Base-by-base conservation (phyloP, 208 protist species). In the Wallacemonas sp. region DNA sequence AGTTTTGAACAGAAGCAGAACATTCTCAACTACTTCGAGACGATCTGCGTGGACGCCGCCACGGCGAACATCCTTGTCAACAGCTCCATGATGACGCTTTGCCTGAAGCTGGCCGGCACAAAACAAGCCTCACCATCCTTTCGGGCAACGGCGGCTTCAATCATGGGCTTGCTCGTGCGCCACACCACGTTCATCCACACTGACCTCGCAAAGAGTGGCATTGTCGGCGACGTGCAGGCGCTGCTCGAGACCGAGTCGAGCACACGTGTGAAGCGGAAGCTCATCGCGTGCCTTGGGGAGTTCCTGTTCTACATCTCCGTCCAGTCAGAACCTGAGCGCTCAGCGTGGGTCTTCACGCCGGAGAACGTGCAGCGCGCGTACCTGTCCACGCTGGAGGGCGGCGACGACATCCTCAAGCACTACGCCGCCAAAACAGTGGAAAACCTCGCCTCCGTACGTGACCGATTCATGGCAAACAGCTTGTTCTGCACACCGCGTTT, bases 361-460 rank as follows among this genome's bases (percentile, higher is more conserved):
- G 41, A 19, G 0, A 67, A 78, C 27, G 55, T 88, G 15, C 68
- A 76, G 22, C 50, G 38, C 30, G 50, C 85, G n/a, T 94, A 85
- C 62, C 17, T 81, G 21, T 33, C 57, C 17, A 74, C 85, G 24
- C 74, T 97, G 15, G 55, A 71, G 32, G 76, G 75, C 9, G 55
- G 68, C 22, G 94, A 97, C 59, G 89, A 93, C 29, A 75, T 94
- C n/a, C 48, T 92, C 45, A 77, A 76, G 68, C 91, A 97, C 63
- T 97, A 95, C 76, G 87, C 85, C 27, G 78, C 87, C 2, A 96
- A 96, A 62, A 82, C 85, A 30, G 83, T 97, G 32, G 94, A 97
- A 67, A 97, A 97, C 73, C 66, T 97, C 34, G 71, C 83, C n/a
- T 86, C 89, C 0, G 77, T 87, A 1, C 57, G 53, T 46, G 80